phyloP scores from a whole-genome alignment of 208 protist genomes.

The Acanthamoeba lenticulata region DNA sequence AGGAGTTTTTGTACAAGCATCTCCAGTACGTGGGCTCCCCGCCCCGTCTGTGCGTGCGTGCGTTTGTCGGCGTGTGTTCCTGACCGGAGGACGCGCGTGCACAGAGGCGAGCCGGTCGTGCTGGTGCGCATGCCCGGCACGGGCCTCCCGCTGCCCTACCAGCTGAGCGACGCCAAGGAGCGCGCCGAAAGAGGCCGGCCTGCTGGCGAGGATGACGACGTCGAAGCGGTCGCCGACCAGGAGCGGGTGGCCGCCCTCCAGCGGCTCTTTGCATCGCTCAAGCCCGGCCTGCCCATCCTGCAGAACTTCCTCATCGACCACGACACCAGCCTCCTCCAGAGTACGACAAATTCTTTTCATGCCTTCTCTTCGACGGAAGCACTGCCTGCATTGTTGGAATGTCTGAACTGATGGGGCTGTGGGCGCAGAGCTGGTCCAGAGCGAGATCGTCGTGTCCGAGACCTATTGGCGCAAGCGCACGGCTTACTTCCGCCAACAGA shows the following conservation, averaged over 20 bases:
- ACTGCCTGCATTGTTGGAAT: not conserved
- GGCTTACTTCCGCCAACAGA: not conserved
- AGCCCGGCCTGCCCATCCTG: not conserved
- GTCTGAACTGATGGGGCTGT: not conserved
- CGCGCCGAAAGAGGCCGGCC: not conserved
- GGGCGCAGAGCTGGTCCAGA: not conserved
- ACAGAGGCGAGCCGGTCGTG: slow-evolving; percentile 5
- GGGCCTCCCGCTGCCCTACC: slow-evolving; percentile 11
- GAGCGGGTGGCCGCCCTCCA: not conserved
- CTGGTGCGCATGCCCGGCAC: slow-evolving; percentile 3
- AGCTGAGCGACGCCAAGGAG: slow-evolving; percentile 9
- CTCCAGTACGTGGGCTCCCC: not conserved
- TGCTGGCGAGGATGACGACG: not conserved
- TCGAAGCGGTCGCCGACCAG: not conserved
- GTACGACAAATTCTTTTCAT: not conserved
- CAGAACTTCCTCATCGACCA: not conserved
- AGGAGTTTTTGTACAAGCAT: slow-evolving; percentile 18
- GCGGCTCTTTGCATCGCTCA: not conserved
- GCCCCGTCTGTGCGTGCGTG: not conserved
- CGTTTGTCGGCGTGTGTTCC: not conserved
- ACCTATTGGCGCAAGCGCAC: not conserved
- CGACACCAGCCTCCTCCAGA: not conserved
- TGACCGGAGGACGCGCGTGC: not conserved
- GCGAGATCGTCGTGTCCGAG: slow-evolving; percentile 30
- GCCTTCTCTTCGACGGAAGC: not conserved